A percentile compares a stretch with the other conserved stretches of the same genome.
Evolutionary conservation across 805 yeast species (phyloP).

Genomic region (Pichia phayaonensis): DNA sequence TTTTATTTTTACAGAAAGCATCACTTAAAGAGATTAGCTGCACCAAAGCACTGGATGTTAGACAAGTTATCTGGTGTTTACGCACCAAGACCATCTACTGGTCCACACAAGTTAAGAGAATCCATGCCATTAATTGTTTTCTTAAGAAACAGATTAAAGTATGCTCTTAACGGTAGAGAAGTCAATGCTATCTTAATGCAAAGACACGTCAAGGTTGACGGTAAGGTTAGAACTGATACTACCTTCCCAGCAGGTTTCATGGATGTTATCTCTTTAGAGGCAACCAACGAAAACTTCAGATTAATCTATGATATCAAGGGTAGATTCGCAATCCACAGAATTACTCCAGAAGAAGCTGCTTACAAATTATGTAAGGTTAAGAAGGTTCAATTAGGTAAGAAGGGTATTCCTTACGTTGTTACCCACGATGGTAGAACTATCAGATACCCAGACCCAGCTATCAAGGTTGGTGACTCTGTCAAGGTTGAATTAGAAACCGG

Average conservation of each 20-base stretch:
- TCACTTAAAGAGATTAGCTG: conserved; percentile 99
- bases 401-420: conserved; percentile 96
- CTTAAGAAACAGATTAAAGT: conserved; percentile 97
- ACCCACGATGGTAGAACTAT: conserved; percentile 99
- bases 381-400: conserved; percentile 97
- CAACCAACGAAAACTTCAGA: conserved; percentile 99
- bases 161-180: conserved; percentile 98
- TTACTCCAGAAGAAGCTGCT: conserved; percentile 96
- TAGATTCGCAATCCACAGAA: conserved; percentile 99
- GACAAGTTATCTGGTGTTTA: conserved; percentile 99
- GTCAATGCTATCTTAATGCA: conserved; percentile 97
- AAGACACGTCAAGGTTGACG: conserved; percentile 97
- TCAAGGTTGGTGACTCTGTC: conserved; percentile 97
- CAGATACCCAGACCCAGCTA: conserved; percentile 98
- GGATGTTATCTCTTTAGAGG: conserved; percentile 97
- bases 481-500: conserved; percentile 95
- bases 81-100: conserved; percentile 99
- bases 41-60: conserved; percentile 99
- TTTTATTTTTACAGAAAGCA: conserved; percentile 64
- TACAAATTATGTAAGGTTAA: conserved; percentile 98
- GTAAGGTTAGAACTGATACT: conserved; percentile 98
- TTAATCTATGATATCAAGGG: conserved; percentile 97
- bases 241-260: conserved; percentile 99
- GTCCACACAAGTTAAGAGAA: conserved; percentile 99
- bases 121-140: conserved; percentile 94